These are phyloP conservation scores for Pythium graminicola DNA, from an alignment of 352 stramenopile species.

Conservation along the genomic window DNA sequence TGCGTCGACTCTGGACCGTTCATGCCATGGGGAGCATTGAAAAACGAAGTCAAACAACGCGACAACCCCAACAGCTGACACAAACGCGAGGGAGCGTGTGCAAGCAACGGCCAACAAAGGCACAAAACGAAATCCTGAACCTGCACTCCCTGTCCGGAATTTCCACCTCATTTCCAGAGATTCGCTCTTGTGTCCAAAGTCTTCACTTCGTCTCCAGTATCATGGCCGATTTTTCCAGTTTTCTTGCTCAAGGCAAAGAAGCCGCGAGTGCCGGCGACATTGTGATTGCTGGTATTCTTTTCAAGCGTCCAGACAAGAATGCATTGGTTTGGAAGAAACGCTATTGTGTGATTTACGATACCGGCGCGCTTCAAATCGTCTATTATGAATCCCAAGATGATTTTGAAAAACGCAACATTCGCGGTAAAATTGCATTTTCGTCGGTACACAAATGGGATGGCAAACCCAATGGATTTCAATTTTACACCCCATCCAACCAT, in stretches of 20 bases:
- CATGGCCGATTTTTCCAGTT: conserved; percentile 24
- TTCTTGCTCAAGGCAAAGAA: conserved; percentile 21
- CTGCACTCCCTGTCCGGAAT: conserved; percentile 7
- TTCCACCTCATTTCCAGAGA: conserved; percentile 15
- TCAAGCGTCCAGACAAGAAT: conserved; percentile 80
- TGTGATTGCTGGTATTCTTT: conserved; percentile 61
- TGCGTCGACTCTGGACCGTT: not conserved
- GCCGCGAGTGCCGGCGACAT: conserved; percentile 26
- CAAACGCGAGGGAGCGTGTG: not conserved
- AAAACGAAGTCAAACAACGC: not conserved
- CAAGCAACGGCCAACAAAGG: not conserved
- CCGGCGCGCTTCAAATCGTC: conserved; percentile 61
- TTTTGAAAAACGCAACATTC: conserved; percentile 65
- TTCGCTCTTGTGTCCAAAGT: conserved; percentile 5
- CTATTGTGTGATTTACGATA: conserved; percentile 74
- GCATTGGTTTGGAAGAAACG: conserved; percentile 85
- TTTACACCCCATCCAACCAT: conserved; percentile 80
- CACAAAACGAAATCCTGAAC: conserved; percentile 8
- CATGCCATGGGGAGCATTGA: not conserved
- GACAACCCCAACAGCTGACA: not conserved
- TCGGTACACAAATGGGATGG: conserved; percentile 81
- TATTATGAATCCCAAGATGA: conserved; percentile 72
- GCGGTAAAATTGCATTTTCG: conserved; percentile 75
- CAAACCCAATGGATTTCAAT: conserved; percentile 83
- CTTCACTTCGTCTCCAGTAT: no score